Evolutionary conservation across 768 basidiomycete genomes (phyloP).

Genomic region (Mycena alexandri): DNA sequence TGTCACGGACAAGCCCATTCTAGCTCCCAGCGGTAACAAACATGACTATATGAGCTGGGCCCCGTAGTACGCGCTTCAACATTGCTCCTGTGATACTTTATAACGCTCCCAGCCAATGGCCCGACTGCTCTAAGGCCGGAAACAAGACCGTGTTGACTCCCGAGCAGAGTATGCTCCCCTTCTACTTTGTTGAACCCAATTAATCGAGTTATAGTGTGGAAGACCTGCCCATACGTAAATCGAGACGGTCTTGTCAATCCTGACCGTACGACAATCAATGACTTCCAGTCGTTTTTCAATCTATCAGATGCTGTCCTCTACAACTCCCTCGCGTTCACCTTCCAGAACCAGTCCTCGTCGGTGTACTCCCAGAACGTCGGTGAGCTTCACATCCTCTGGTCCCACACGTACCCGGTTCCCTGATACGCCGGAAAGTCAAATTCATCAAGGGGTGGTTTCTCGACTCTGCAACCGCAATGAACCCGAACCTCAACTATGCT

Average conservation of each 20-base stretch:
- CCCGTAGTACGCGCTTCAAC: conserved; percentile 65
- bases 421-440: conserved; percentile 44
- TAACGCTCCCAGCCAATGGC: conserved; percentile 63
- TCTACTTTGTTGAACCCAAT: not conserved
- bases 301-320: conserved; percentile 59
- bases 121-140: conserved; percentile 68
- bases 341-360: conserved; percentile 53
- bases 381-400: conserved; percentile 36
- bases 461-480: conserved; percentile 68
- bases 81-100: not conserved
- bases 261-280: conserved; percentile 66
- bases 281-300: conserved; percentile 66
- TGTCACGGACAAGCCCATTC: conserved; percentile 62
- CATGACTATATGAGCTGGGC: conserved; percentile 82
- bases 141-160: conserved; percentile 68
- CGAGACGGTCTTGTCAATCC: conserved; percentile 77
- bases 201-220: conserved; percentile 59
- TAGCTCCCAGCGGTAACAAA: conserved; percentile 64
- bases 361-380: conserved; percentile 58
- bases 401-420: not conserved
- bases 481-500: conserved; percentile 71
- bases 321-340: conserved; percentile 27
- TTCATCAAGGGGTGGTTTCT: conserved; percentile 73
- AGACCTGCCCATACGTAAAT: conserved; percentile 66
- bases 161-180: conserved; percentile 56